Conservation (phyloP, 2,329 filamentous ascomycete species). For the Fusarium vanettenii region DNA sequence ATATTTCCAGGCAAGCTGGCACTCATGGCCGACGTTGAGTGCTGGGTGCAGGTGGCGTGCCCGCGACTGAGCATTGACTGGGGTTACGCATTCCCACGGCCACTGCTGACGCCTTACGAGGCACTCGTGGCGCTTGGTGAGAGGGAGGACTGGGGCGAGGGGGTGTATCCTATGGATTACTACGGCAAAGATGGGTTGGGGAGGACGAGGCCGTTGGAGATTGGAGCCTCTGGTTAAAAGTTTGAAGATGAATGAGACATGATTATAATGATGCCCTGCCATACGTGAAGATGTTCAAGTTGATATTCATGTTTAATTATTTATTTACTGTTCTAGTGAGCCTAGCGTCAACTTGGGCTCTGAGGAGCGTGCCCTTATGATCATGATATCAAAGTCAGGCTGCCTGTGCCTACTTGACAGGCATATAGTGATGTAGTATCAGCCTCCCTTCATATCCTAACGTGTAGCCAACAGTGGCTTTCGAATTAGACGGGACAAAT, state of each 20-base stretch:
- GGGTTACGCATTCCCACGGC: slow-evolving; percentile 94
- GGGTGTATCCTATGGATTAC: slow-evolving; percentile 97
- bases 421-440: not conserved
- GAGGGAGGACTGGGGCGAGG: slow-evolving; percentile 78
- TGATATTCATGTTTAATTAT: not conserved
- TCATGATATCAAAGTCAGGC: not conserved
- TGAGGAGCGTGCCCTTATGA: not conserved
- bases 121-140: slow-evolving; percentile 89
- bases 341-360: not conserved
- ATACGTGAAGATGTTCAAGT: not conserved
- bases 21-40: slow-evolving; percentile 93
- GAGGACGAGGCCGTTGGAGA: slow-evolving; percentile 70
- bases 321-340: not conserved
- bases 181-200: slow-evolving; percentile 93
- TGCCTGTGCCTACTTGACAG: not conserved
- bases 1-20: slow-evolving; percentile 97
- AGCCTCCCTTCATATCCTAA: not conserved
- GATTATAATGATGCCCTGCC: not conserved
- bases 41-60: slow-evolving; percentile 98
- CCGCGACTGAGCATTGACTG: slow-evolving; percentile 98
- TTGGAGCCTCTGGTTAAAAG: slow-evolving; percentile 38
- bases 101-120: slow-evolving; percentile 93
- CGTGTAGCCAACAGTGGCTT: not conserved
- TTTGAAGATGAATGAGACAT: slow-evolving; percentile 1
- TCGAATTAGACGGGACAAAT: not conserved